Percentiles rank a stretch among this genome's conserved stretches.
Evolutionary conservation across 257 asterid genomes (phyloP).

Genomic region (Misopates orontium): DNA sequence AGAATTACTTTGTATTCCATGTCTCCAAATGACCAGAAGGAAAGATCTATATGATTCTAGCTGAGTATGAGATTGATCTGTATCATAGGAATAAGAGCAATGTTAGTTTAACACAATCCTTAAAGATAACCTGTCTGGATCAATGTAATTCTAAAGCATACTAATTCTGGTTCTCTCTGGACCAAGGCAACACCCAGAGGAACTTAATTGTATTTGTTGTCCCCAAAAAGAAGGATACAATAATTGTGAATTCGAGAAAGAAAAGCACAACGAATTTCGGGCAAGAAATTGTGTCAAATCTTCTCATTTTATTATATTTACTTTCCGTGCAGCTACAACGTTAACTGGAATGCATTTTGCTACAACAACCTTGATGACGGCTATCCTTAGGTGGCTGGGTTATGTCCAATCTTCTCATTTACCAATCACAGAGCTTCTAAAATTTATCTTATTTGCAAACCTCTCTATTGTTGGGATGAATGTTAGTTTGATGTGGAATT

Average conservation of each 20-base stretch:
- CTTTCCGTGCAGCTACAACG: constrained; percentile 76
- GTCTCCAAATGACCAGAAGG: too few species aligned
- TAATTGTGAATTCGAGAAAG: neutral
- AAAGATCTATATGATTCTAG: too few species aligned
- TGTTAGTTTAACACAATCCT: neutral
- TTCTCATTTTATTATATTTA: constrained; percentile 29
- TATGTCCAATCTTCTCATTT: constrained; percentile 95
- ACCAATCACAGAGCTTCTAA: constrained; percentile 77
- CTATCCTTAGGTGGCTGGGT: constrained; percentile 88
- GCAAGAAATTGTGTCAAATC: constrained; percentile 1
- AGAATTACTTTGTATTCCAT: too few species aligned
- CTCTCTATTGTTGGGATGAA: constrained; percentile 99
- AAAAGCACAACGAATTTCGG: neutral
- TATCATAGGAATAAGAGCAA: neutral
- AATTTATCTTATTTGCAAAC: constrained; percentile 85
- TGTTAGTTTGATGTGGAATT: constrained; percentile 98
- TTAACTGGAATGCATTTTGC: constrained; percentile 95
- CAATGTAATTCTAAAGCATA: neutral
- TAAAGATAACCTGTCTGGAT: neutral
- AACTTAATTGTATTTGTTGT: neutral
- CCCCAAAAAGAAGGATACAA: too few species aligned
- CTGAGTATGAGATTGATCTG: too few species aligned
- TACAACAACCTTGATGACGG: constrained; percentile 94
- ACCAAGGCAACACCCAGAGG: neutral
- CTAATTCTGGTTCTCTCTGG: neutral